Evolutionary conservation across 2,329 filamentous ascomycete genomes (phyloP).

Genomic region (Esteya vermicola): DNA sequence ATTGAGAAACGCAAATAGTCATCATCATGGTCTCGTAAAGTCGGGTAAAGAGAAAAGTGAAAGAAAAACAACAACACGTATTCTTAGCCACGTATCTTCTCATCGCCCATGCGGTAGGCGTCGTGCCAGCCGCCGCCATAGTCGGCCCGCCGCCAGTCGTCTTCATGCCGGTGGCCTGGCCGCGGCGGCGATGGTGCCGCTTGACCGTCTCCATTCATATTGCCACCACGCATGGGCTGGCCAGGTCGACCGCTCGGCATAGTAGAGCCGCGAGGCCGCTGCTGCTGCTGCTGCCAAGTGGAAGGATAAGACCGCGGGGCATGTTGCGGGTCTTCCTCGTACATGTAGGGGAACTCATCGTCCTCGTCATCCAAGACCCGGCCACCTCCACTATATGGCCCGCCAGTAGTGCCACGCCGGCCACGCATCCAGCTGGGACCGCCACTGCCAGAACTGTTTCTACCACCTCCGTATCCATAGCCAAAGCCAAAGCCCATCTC

Average conservation of each 20-base stretch:
- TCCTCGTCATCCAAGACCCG: too few relatives aligned
- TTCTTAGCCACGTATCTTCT: neutral
- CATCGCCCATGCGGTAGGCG: neutral
- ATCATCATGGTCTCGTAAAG: neutral
- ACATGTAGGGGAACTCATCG: neutral
- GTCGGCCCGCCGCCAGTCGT: neutral
- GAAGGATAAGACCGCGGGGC: neutral
- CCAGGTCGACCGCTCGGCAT: neutral
- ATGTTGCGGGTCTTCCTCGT: neutral
- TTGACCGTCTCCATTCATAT: too few relatives aligned
- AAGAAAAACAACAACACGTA: neutral
- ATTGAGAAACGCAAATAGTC: neutral
- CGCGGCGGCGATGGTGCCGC: neutral
- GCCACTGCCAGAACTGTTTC: neutral
- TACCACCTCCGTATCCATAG: too few relatives aligned
- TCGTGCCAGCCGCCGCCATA: constrained; percentile 1
- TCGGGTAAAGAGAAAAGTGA: too few relatives aligned
- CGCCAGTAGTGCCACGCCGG: neutral
- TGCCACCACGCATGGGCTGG: too few relatives aligned
- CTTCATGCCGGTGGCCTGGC: neutral
- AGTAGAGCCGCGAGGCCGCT: neutral
- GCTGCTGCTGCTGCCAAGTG: neutral
- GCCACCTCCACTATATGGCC: neutral
- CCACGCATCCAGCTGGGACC: neutral
- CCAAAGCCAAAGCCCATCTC: neutral